Evolutionary conservation across 148 eudicot species (phyloP).

Genomic region (Rhododendron henanense): DNA sequence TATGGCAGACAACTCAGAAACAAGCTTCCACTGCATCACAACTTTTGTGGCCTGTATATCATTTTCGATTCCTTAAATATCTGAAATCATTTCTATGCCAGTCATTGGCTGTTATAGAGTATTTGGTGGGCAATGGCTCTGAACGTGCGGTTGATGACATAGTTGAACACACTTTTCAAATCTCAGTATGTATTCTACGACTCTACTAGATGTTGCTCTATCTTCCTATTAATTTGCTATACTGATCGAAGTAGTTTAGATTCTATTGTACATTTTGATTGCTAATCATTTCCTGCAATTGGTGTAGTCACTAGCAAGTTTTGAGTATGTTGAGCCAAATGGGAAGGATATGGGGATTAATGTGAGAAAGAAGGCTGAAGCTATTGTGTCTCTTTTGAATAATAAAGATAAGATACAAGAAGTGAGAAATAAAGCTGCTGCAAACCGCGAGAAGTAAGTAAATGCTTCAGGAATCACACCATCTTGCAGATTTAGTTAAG

Average conservation of each 20-base stretch:
- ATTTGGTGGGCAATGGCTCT: slow-evolving; percentile 92
- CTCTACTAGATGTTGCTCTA: not conserved
- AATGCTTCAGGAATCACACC: slow-evolving; percentile 8
- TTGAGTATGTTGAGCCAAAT: slow-evolving; percentile 85
- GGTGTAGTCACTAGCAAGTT: slow-evolving; percentile 69
- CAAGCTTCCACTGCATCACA: not conserved
- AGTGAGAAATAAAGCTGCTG: slow-evolving; percentile 86
- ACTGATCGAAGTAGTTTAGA: not conserved
- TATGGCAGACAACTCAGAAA: not conserved
- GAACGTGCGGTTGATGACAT: slow-evolving; percentile 99
- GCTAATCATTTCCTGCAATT: slow-evolving; percentile 15
- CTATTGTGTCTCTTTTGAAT: slow-evolving; percentile 72
- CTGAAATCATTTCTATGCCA: slow-evolving; percentile 23
- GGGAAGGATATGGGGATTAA: slow-evolving; percentile 92
- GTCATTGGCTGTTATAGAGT: slow-evolving; percentile 94
- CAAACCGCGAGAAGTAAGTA: slow-evolving; percentile 89
- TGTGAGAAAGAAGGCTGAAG: slow-evolving; percentile 97
- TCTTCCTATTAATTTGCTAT: not conserved
- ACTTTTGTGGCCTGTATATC: not conserved
- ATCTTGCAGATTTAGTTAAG: not conserved
- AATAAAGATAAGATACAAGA: slow-evolving; percentile 88
- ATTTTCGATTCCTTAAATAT: not conserved
- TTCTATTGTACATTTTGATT: not conserved
- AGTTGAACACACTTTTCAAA: slow-evolving; percentile 90
- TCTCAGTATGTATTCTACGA: slow-evolving; percentile 52